phyloP scores from a whole-genome alignment of 2,329 filamentous ascomycete species.

The Aspergillus ustus region DNA sequence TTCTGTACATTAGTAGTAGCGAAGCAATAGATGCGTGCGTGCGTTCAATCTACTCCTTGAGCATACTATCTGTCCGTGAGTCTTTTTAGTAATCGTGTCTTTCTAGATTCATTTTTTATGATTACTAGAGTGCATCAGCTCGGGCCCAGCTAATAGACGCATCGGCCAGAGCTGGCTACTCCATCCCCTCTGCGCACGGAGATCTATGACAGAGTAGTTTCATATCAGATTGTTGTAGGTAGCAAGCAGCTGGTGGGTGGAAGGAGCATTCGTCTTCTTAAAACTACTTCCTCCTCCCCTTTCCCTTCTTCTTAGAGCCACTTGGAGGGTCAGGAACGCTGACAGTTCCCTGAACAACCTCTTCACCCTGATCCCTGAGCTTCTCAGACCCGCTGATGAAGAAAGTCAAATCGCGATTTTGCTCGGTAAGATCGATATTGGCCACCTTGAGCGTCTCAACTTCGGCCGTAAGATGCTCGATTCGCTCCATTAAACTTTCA shows the following conservation, averaged over 20 bases:
- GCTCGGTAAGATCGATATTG: slow-evolving; percentile 76
- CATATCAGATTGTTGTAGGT: neutral
- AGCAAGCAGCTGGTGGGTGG: neutral
- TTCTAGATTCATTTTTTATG: neutral
- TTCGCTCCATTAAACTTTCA: slow-evolving; percentile 76
- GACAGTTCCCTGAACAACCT: slow-evolving; percentile 74
- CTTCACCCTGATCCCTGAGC: slow-evolving; percentile 72
- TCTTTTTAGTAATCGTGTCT: no score
- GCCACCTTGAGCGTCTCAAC: slow-evolving; percentile 61
- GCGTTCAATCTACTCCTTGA: neutral
- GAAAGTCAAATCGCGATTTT: slow-evolving; percentile 85
- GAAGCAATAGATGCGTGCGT: neutral
- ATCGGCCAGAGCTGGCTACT: neutral
- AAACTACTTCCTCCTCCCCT: slow-evolving; percentile 30
- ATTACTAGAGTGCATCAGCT: neutral
- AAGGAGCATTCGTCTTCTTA: neutral
- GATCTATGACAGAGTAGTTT: neutral
- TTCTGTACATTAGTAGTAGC: neutral
- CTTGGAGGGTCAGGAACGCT: slow-evolving; percentile 61
- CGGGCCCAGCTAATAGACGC: neutral
- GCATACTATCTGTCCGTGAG: neutral
- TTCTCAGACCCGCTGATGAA: slow-evolving; percentile 86
- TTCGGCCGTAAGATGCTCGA: slow-evolving; percentile 69
- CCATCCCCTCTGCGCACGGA: neutral
- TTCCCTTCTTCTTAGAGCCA: slow-evolving; percentile 54